Base-by-base conservation (phyloP, 2,329 filamentous ascomycete species). In the Beauveria scarabaeidicola region DNA sequence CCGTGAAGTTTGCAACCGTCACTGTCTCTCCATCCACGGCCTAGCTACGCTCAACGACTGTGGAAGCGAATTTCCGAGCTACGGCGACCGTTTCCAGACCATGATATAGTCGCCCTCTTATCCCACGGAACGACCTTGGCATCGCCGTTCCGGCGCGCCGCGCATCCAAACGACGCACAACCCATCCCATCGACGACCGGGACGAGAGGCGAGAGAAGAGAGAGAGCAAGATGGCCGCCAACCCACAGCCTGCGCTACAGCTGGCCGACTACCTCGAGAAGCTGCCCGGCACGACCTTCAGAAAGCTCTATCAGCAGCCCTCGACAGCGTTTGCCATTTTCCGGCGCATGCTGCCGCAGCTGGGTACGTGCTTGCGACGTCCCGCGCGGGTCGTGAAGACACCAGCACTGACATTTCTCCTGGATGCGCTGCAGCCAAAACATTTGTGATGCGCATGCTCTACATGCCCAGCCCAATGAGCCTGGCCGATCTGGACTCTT, bases 301-400 rank as follows among this genome's bases (percentile, higher is more conserved):
- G 86, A 71, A 89, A 90, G 73, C 82, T 99, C 50, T 99, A 99
- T 80, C 89, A 92, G 76, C 92, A 97, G 78, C 94, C 94, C 32
- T 96, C 93, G 46, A 96, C 94, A 1, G 89, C 92, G 41, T 85
- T 99, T 65, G 94, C 94, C 65, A 92, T 99, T 69, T 97, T 97
- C 73, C 86, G 94, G 66, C 92, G 94, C 76, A 97, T 99, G 91
- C 83, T 99, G 61, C 91, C 94, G 61, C 89, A 95, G 69, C 77
- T 97, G 63, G 91, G 89, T 92, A 79, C 69, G 77, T 67, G 15
- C 56, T 58, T 32, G 38, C 59, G 27, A 32, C 48, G 27, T 51
- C 47, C 9, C 15, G 3, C n/a, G 25, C 17, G 13, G 19, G 17
- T 21, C 10, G n/a, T 17, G 29, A 51, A 21, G 43, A 41, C 40